Base-by-base conservation (phyloP, 192 early-diverging fungal species). In the Linnemannia exigua region DNA sequence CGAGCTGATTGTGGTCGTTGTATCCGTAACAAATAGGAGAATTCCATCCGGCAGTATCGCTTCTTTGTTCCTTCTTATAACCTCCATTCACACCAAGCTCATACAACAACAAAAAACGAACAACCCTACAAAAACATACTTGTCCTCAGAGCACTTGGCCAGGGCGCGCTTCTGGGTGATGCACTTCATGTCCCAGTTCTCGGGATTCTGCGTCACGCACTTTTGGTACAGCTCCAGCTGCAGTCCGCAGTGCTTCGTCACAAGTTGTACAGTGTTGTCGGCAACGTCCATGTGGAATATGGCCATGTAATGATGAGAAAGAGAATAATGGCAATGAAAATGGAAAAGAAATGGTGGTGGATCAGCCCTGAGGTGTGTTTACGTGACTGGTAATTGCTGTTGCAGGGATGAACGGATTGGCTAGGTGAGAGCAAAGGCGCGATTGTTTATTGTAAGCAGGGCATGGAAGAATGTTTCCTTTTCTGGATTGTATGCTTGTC, bases 71-170 rank as follows among this genome's bases (percentile, higher is more conserved):
- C 17, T 50, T 50, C n/a, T n/a, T 4, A 50, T 50, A 11, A 50
- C 4, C 15, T 16, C 15, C 6, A 2, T 17, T 17, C 15, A 50
- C 48, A 17, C 15, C 17, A 44, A 44, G 41, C 41, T 6, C 9
- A 44, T 6, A 9, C 5, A 44, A 3, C 41, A 44, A 44, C 41
- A 44, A 44, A 6, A 44, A 44, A 9, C 41, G 41, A 9, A n/a
- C n/a, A n/a, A n/a, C n/a, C n/a, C n/a, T n/a, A n/a, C n/a, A n/a
- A 11, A 47, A 2, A 38, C 77, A 68, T 90, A 92, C 91, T 92
- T 91, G 76, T 91, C 89, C 67, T 92, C 90, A 28, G 92, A 92
- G 44, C 92, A 92, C 79, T 89, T 88, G 12, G 92, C 91, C 12
- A 92, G 78, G 16, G 92, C 92, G 25, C 88, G 79, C 67, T 89